Base-by-base conservation (phyloP, 164 flowering plant species). In the Vitis rupestris region DNA sequence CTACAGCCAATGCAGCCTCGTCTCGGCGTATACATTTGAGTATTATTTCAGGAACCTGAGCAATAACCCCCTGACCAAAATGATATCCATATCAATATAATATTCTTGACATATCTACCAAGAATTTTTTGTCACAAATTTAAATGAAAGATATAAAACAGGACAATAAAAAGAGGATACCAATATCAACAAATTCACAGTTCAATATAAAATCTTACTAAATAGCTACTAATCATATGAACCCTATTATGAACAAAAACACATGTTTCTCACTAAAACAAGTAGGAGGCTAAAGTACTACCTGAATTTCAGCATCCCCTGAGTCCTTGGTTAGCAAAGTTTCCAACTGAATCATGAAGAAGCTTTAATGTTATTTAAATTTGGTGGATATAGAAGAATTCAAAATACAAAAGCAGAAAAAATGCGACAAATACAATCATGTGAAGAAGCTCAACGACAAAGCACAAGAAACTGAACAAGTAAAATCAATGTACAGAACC, bases 1-100 rank as follows among this genome's bases (percentile, higher is more conserved):
- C 97, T 51, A 93, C 89, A 75, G 97, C 97, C 80, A 96, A 76
- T 12, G 99, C 93, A 78, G 96, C 94, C 77, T 96, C 98, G 83
- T 96, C 98, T 62, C 97, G 85, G 81, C 94, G 89, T 27, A 85
- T 71, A 78, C 97, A 92, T 76, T 85, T 87, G 19, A 92, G 86
- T 65, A 96, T 86, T 73, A 93, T 91, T 66, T 89, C 91, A 74
- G 97, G 94, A 81, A 96, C 90, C 79, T 92, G 96, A 69, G 88
- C 76, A 72, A 92, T 79, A 55, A 88, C 81, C 30, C 82, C 89
- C 98, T 96, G 79, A 53, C 66, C 37, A 64, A 52, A 52, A 27
- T 49, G 2, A 2, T 3, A 16, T 52, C 53, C 19, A n/a, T 11
- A 48, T 31, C 7, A 31, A 31, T 31, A 31, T 31, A 31, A 31